Base-by-base conservation (phyloP, 345 rosid genomes). In the Moricandia arvensis region DNA sequence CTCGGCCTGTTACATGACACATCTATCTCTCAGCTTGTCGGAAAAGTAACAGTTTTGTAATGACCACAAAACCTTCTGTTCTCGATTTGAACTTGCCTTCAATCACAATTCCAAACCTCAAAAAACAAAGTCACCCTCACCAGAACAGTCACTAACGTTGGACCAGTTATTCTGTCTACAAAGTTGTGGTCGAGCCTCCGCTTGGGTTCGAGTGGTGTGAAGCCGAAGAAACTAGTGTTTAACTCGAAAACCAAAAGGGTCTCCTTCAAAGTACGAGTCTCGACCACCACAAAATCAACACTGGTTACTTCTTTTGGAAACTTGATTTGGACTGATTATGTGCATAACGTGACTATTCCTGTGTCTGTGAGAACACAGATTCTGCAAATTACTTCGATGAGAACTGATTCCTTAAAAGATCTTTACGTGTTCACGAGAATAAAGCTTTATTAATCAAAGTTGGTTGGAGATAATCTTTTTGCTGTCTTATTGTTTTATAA, bases 81-180 rank as follows among this genome's bases (percentile, higher is more conserved):
- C 31, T 73, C 0, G 80, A 84, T 30, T 55, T 88, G n/a, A 86
- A 88, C 66, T 75, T 82, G 41, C 90, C 90, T 38, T 82, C 87
- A 0, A 79, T 88, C 71, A 59, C 86, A 27, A 80, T 61, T 57
- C 85, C 72, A 64, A 33, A 71, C 30, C 77, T 64, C 24, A n/a
- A 59, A 66, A 73, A 74, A 65, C 35, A 69, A 63, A 27, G 64
- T 43, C 4, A 59, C 58, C 47, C 71, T 70, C 51, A 77, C 76
- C 1, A 75, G 92, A 78, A 83, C 81, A 0, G 84, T 88, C 24
- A 88, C 81, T 38, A 86, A 88, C 24, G 86, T 78, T 6, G 87
- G 90, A 8, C 62, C 69, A 8, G 27, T 81, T 7, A 53, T 30
- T 85, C 85, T 8, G 38, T 63, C 4, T 88, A 86, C 66, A 67